Percentiles rank a stretch among this genome's conserved stretches.
Evolutionary conservation across 768 basidiomycete genomes (phyloP).

Genomic region (Mycena filopes): DNA sequence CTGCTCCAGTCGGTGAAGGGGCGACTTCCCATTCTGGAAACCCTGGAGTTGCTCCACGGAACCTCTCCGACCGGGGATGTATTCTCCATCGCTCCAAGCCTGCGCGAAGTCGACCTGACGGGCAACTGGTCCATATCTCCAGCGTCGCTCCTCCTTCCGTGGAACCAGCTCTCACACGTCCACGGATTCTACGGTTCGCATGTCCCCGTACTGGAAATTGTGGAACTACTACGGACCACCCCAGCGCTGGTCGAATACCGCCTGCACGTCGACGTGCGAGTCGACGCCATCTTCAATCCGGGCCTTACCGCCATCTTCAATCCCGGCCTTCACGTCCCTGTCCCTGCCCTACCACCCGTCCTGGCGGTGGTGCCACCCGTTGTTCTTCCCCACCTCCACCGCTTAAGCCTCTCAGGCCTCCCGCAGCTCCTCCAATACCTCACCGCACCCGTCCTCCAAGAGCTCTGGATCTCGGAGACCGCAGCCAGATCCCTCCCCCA

Average conservation of each 20-base stretch:
- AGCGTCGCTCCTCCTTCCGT: background rate
- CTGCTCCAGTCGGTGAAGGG: background rate
- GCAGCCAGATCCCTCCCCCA: background rate
- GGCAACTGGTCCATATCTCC: background rate
- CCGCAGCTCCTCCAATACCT: too few species aligned
- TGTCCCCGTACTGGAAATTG: too few species aligned
- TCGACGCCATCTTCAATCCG: too few species aligned
- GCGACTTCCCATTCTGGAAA: background rate
- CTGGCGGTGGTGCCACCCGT: too few species aligned
- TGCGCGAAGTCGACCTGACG: background rate
- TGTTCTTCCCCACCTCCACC: too few species aligned
- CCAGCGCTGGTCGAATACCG: background rate
- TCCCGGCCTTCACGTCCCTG: too few species aligned
- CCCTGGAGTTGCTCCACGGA: background rate
- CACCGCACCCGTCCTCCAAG: background rate
- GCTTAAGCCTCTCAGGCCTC: too few species aligned
- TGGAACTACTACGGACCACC: background rate
- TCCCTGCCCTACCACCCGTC: too few species aligned
- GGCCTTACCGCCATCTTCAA: too few species aligned
- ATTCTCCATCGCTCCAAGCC: background rate
- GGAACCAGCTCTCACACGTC: background rate
- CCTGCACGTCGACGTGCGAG: background rate
- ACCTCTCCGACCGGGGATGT: background rate
- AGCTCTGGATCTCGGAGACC: background rate
- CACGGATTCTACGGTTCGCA: background rate